phyloP scores from a whole-genome alignment of 78 protist genomes.

The Dictyostelium firmibasis region DNA sequence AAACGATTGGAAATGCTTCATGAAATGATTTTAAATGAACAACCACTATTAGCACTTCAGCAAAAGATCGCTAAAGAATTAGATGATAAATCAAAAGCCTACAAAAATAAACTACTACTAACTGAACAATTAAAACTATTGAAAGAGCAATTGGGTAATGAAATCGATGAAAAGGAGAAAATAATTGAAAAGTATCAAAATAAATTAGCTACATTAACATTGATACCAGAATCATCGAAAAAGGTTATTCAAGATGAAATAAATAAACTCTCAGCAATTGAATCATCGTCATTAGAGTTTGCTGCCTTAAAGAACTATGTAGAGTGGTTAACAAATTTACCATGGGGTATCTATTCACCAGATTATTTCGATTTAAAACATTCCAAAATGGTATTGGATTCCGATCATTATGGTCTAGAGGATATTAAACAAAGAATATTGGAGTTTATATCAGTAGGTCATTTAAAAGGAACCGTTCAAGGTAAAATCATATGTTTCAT shows the following conservation, averaged over 20 bases:
- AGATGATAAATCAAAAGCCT: constrained; percentile 53
- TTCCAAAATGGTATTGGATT: constrained; percentile 73
- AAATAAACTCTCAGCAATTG: constrained; percentile 58
- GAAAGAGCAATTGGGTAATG: constrained; percentile 91
- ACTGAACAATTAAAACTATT: constrained; percentile 85
- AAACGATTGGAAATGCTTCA: constrained; percentile 19
- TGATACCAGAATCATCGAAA: constrained; percentile 35
- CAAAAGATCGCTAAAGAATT: constrained; percentile 13
- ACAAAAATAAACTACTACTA: constrained; percentile 76
- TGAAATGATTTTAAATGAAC: constrained; percentile 8
- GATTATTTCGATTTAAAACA: constrained; percentile 56
- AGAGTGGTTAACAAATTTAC: constrained; percentile 95
- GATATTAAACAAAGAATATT: constrained; percentile 96
- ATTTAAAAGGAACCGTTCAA: constrained; percentile 49
- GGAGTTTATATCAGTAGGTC: constrained; percentile 94
- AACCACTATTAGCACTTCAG: background rate
- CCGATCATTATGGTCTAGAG: constrained; percentile 93
- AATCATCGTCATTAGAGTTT: constrained; percentile 84
- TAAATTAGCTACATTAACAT: constrained; percentile 14
- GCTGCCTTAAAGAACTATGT: constrained; percentile 91
- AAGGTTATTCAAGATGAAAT: constrained; percentile 77
- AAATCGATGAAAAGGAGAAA: constrained; percentile 88
- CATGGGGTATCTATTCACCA: constrained; percentile 87
- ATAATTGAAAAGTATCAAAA: constrained; percentile 80
- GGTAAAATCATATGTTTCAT: constrained; percentile 95